Evolutionary conservation across 2,329 filamentous ascomycete species (phyloP), one percentile per base, ranked within the genome.

Genomic region (Alternaria sp.): DNA sequence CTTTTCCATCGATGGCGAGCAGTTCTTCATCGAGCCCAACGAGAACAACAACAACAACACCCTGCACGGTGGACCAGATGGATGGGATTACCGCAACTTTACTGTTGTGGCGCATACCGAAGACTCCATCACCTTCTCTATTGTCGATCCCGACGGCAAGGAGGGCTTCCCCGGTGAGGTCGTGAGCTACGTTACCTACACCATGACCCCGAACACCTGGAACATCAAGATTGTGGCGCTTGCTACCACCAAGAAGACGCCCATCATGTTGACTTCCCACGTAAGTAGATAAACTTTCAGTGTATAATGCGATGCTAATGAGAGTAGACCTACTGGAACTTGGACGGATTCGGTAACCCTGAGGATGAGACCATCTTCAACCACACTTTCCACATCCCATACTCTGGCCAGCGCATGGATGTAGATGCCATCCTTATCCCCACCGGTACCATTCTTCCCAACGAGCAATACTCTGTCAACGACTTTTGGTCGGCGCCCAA

Each of bases 401-500:
- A 92, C 81, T 89, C 88, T 54, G 90, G 90, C 40, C 88, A 90
- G 79, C 86, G 90, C 62, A 83, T 93, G 17, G 90, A 79, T 23
- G 87, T 89, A 10, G 91, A 94, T 69, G 79, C 78, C 53, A 84
- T 83, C 52, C 75, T 82, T 46, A 83, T 85, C 54, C 83, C 83
- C 5, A 80, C 81, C 56, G 83, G 83, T 51, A 79, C 91, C 59
- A 90, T 97, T 67, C 79, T 90, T n/a, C 82, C 88, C 59, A 93
- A 93, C 80, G 79, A 85, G 70, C 81, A 85, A 57, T 87, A 88
- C 43, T 89, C 88, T 1, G 89, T 93, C 67, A 92, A 93, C 71
- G 90, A 93, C 79, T 93, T 94, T 82, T 97, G 93, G 90, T 92
- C 89, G 53, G 80, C 85, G 25, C 91, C 93, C 10, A 97, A 96